Conservation (phyloP, 768 basidiomycete genomes). For the Tylopilus subfusipes region DNA sequence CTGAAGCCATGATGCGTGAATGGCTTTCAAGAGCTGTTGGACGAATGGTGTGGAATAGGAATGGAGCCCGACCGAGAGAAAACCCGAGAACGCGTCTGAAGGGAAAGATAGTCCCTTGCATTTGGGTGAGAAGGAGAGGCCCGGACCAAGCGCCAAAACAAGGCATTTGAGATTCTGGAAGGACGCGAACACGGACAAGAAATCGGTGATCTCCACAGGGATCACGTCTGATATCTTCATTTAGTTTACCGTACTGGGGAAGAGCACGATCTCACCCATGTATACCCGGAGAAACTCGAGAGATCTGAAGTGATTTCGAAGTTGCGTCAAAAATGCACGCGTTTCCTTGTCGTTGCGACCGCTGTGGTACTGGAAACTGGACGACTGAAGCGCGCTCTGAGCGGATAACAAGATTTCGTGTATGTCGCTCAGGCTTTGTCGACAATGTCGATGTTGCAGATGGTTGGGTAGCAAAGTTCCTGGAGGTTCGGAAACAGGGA, state of each 20-base stretch:
- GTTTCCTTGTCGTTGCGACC: constrained; percentile 17
- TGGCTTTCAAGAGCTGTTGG: constrained; percentile 4
- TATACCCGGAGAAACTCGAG: constrained; percentile 16
- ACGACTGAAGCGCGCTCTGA: constrained; percentile 1
- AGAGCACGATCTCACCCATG: constrained; percentile 9
- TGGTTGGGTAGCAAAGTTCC: constrained; percentile 13
- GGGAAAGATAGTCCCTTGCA: constrained; percentile 8
- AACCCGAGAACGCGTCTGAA: constrained; percentile 2
- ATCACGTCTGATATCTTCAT: constrained; percentile 2
- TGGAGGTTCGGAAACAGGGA: constrained; percentile 23
- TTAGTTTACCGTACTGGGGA: not conserved
- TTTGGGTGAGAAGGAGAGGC: constrained; percentile 7
- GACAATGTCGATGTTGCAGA: constrained; percentile 20
- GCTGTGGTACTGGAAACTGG: constrained; percentile 14
- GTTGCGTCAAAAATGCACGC: constrained; percentile 6
- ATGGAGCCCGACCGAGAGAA: constrained; percentile 13
- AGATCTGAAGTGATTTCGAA: constrained; percentile 10
- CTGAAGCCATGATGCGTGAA: constrained; percentile 9
- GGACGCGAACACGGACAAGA: constrained; percentile 11
- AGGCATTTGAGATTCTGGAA: constrained; percentile 16
- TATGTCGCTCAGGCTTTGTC: constrained; percentile 13
- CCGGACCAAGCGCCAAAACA: constrained; percentile 16
- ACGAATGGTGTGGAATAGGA: constrained; percentile 11
- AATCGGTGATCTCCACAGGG: constrained; percentile 14
- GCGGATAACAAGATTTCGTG: constrained; percentile 7